phyloP scores from a whole-genome alignment of 257 asterid species.

The Jacaranda copaia region DNA sequence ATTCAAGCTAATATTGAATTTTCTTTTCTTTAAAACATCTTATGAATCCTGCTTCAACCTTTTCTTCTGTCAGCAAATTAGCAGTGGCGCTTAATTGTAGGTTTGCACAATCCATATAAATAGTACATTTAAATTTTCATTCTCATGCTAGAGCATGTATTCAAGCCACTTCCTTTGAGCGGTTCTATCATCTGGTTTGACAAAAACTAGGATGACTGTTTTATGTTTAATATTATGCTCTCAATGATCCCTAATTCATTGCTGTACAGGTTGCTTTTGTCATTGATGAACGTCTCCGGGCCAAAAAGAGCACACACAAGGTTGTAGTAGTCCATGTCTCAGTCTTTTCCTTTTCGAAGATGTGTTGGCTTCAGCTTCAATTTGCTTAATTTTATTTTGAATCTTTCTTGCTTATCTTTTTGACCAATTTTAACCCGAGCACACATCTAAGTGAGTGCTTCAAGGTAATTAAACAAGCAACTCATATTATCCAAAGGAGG shows the following conservation, averaged over 20 bases:
- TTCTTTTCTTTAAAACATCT: constrained; percentile 16
- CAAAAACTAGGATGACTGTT: constrained; percentile 15
- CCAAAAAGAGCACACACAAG: constrained; percentile 79
- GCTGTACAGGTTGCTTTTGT: constrained; percentile 74
- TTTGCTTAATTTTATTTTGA: constrained; percentile 15
- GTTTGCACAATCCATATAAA: neutral
- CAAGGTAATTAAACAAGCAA: constrained; percentile 15
- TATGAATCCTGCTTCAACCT: constrained; percentile 2
- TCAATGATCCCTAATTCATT: constrained; percentile 34
- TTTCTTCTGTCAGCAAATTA: constrained; percentile 19
- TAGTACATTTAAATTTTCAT: neutral
- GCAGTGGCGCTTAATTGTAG: constrained; percentile 14
- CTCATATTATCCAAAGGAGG: constrained; percentile 23
- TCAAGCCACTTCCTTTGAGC: constrained; percentile 15
- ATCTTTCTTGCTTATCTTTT: constrained; percentile 20
- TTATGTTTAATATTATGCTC: constrained; percentile 15
- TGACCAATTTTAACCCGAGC: constrained; percentile 28
- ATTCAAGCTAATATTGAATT: constrained; percentile 9
- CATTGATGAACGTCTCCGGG: constrained; percentile 88
- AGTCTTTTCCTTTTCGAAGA: constrained; percentile 10
- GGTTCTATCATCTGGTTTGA: constrained; percentile 21
- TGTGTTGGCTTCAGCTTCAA: neutral
- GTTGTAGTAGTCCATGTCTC: constrained; percentile 44
- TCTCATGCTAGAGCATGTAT: constrained; percentile 25
- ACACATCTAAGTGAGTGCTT: constrained; percentile 1